Evolutionary conservation across 2,329 filamentous ascomycete genomes (phyloP).

Genomic region (Epichloe sp.): DNA sequence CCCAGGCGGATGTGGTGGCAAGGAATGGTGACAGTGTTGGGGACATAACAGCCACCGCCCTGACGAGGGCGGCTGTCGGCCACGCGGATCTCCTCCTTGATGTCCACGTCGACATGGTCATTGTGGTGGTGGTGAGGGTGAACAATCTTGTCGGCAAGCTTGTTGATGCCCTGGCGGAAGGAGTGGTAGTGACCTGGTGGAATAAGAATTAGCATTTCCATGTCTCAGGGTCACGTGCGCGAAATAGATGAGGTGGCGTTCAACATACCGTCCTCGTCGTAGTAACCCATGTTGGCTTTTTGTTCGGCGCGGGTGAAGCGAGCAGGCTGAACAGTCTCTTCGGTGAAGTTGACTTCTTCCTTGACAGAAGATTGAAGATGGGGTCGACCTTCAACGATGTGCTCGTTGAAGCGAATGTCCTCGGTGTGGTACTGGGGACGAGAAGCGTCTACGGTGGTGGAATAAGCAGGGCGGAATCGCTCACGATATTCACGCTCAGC

Average conservation of each 20-base stretch:
- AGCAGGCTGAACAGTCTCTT: conserved; percentile 51
- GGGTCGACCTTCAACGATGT: conserved; percentile 24
- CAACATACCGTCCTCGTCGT: conserved; percentile 46
- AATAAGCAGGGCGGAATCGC: conserved; percentile 40
- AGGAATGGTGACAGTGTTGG: conserved; percentile 93
- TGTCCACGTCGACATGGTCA: conserved; percentile 37
- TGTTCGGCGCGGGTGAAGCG: conserved; percentile 26
- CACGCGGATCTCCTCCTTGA: conserved; percentile 15
- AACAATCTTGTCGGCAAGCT: conserved; percentile 41
- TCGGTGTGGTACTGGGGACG: conserved; percentile 21
- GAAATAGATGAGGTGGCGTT: background rate
- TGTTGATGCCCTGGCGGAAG: conserved; percentile 42
- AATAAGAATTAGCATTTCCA: conserved; percentile 7
- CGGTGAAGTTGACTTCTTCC: conserved; percentile 46
- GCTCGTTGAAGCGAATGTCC: conserved; percentile 18
- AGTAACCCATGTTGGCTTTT: conserved; percentile 51
- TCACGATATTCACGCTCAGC: conserved; percentile 55
- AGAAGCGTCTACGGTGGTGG: conserved; percentile 21
- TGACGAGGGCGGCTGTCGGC: conserved; percentile 16
- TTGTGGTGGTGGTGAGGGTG: conserved; percentile 30
- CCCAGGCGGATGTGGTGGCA: conserved; percentile 99
- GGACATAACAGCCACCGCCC: conserved; percentile 25
- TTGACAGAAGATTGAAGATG: conserved; percentile 32
- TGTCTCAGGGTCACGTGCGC: conserved; percentile 3
- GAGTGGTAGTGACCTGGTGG: conserved; percentile 46